These are phyloP conservation scores for Entophlyctis luteolus DNA, from an alignment of 192 early-diverging fungal species.

Conservation along the genomic window DNA sequence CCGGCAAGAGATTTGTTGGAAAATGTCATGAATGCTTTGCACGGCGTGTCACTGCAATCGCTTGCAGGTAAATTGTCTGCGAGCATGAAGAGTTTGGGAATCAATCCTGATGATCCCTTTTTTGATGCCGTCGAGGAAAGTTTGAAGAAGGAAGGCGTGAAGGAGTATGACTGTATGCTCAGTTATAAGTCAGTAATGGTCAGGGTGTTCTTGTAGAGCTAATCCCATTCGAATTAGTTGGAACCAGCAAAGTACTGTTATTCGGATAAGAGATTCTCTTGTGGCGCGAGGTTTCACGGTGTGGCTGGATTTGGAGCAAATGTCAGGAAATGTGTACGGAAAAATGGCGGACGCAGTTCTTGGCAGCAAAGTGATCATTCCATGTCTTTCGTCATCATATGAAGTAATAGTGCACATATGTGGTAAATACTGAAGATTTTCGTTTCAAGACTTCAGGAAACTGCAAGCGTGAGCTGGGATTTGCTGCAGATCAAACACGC, in stretches of 20 bases:
- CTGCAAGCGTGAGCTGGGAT: constrained; percentile 38
- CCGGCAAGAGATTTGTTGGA: neutral
- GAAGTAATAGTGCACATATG: constrained; percentile 22
- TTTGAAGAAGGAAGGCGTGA: neutral
- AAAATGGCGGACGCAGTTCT: constrained; percentile 40
- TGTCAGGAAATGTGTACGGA: constrained; percentile 38
- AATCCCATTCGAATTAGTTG: no score
- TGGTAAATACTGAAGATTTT: neutral
- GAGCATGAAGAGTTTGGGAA: constrained; percentile 10
- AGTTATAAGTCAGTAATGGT: constrained; percentile 18
- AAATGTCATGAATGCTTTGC: neutral
- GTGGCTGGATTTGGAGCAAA: constrained; percentile 31
- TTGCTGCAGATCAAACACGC: constrained; percentile 36
- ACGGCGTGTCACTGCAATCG: neutral
- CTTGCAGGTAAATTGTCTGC: neutral
- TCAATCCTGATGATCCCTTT: constrained; percentile 21
- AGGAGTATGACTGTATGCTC: constrained; percentile 24
- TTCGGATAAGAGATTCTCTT: constrained; percentile 8
- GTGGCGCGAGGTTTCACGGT: constrained; percentile 12
- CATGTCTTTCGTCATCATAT: constrained; percentile 31
- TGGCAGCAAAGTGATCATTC: constrained; percentile 24
- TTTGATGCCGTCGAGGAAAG: constrained; percentile 20
- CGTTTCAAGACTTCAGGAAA: constrained; percentile 21
- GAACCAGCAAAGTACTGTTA: constrained; percentile 1
- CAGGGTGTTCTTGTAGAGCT: neutral